These are phyloP conservation scores for Aspergillus sclerotioniger DNA, from an alignment of 495 filamentous ascomycete species.

Conservation along the genomic window DNA sequence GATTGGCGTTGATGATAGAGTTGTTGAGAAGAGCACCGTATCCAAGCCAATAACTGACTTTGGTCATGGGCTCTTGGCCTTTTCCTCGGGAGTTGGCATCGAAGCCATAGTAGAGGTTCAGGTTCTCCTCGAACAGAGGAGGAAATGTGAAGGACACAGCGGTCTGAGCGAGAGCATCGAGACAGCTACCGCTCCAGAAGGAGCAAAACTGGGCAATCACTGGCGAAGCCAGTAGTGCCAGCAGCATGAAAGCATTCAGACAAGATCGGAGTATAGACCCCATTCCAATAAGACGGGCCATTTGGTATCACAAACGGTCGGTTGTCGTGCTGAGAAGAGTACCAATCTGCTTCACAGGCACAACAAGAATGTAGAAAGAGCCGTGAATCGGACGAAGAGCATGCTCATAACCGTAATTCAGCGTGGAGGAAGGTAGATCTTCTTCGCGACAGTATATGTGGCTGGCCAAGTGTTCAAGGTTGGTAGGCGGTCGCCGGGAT, in stretches of 20 bases:
- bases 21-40: constrained; percentile 36
- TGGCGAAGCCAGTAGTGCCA: constrained; percentile 21
- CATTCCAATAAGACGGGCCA: constrained; percentile 19
- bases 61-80: constrained; percentile 39
- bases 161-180: constrained; percentile 45
- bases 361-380: constrained; percentile 18
- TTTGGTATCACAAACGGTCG: constrained; percentile 17
- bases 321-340: constrained; percentile 10
- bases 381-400: constrained; percentile 20
- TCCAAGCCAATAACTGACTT: constrained; percentile 41
- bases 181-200: constrained; percentile 40
- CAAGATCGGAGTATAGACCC: constrained; percentile 20
- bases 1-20: constrained; percentile 34
- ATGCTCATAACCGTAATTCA: constrained; percentile 19
- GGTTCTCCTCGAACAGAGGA: constrained; percentile 37
- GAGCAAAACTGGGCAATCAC: constrained; percentile 36
- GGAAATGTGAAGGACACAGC: constrained; percentile 36
- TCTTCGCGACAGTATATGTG: too few species aligned
- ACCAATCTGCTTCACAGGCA: constrained; percentile 27
- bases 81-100: constrained; percentile 36
- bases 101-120: constrained; percentile 42
- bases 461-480: not conserved
- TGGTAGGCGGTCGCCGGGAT: not conserved
- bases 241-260: constrained; percentile 18
- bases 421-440: not conserved